Base-by-base conservation (phyloP, 495 filamentous ascomycete species). In the Lichenothelia convexa region DNA sequence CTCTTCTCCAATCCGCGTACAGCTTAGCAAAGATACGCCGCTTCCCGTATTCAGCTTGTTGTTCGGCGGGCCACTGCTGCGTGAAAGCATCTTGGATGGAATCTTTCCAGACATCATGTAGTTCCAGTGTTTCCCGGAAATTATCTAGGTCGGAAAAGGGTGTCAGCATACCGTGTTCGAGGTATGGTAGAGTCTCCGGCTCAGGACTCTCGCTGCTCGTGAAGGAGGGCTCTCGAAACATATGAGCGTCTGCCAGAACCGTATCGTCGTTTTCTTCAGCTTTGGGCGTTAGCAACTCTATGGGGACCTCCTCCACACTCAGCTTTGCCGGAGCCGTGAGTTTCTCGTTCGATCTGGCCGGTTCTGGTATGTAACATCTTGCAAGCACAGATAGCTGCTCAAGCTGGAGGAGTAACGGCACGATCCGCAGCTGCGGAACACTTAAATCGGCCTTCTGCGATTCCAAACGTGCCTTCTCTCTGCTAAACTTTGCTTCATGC, bases 361-460 rank as follows among this genome's bases (percentile, higher is more conserved):
- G 24, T 29, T 11, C 9, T 11, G 24, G 24, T 13, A 11, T 9
- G 15, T 29, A 13, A n/a, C n/a, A n/a, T n/a, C n/a, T n/a, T 29
- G 44, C 21, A 21, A 58, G 48, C 3, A 49, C 38, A 9, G 48
- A 40, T 1, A 54, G 35, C 4, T 29, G 30, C 7, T 41, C 44
- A 22, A 54, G 39, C 15, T 43, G 35, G 20, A 50, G 45, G n/a
- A 59, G 36, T 1, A 49, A 50, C 5, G 48, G 50, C 8, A 39
- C 49, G 4, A 48, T 49, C 21, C 56, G 52, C 18, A 54, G 42
- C 12, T 46, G 16, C 2, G 31, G 24, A 1, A 30, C 31, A 34
- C 48, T 53, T 6, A 61, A 39, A 36, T 61, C 56, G 19, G 53
- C 40, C 26, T 44, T 44, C 32, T 49, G 45, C 2, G 50, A 42